Percentiles rank a stretch among this genome's conserved stretches.
These are phyloP conservation scores for Zygosaccharomyces siamensis DNA, from an alignment of 805 yeast species.

Conservation along the genomic window DNA sequence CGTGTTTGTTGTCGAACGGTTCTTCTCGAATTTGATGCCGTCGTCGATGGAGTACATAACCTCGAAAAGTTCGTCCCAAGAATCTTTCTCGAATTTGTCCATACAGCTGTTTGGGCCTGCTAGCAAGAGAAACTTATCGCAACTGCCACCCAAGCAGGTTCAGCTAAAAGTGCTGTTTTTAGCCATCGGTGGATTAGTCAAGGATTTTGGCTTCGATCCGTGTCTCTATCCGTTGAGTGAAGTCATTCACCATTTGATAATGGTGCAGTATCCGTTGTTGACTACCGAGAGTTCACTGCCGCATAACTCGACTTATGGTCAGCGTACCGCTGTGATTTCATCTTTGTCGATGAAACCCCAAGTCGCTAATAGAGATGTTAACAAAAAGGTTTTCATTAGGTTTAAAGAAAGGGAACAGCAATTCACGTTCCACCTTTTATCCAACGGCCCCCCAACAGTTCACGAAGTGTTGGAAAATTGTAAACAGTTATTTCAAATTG, in stretches of 20 bases:
- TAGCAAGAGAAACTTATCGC: conserved; percentile 33
- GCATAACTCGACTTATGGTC: conserved; percentile 5
- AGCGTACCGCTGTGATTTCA: conserved; percentile 21
- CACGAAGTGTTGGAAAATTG: conserved; percentile 77
- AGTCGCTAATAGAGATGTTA: conserved; percentile 34
- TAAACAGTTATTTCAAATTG: conserved; percentile 61
- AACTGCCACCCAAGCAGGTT: conserved; percentile 40
- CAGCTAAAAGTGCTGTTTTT: conserved; percentile 51
- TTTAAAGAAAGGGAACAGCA: conserved; percentile 54
- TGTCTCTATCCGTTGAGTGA: conserved; percentile 64
- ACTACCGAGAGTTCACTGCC: conserved; percentile 21
- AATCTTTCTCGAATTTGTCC: conserved; percentile 33
- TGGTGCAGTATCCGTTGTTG: conserved; percentile 58
- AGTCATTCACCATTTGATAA: conserved; percentile 54
- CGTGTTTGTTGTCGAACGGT: conserved; percentile 59
- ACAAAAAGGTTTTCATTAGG: conserved; percentile 42
- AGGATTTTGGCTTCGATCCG: conserved; percentile 75
- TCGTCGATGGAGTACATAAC: conserved; percentile 52
- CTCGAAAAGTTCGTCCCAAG: conserved; percentile 41
- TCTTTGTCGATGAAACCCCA: conserved; percentile 36
- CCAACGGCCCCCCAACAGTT: conserved; percentile 76
- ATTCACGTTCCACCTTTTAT: conserved; percentile 58
- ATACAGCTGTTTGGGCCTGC: conserved; percentile 26
- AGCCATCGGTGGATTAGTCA: conserved; percentile 63
- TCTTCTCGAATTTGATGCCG: conserved; percentile 49